These are phyloP conservation scores for Podosphaera fusca DNA, from an alignment of 2,329 filamentous ascomycete species.

Conservation along the genomic window DNA sequence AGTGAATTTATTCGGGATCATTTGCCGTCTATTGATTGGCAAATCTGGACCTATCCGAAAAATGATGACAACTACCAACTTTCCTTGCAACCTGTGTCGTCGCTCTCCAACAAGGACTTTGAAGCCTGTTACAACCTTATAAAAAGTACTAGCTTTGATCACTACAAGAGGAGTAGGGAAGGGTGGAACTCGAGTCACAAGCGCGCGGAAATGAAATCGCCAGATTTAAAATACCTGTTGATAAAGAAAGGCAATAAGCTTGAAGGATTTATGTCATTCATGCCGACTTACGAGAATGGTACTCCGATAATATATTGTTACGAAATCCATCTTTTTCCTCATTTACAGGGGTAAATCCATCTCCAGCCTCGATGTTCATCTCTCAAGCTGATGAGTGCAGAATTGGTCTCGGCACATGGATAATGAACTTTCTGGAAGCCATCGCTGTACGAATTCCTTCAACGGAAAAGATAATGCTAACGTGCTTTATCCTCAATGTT, in stretches of 20 bases:
- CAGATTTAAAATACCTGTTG: conserved; percentile 45
- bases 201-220: conserved; percentile 41
- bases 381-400: conserved; percentile 16
- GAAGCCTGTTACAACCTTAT: conserved; percentile 32
- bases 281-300: conserved; percentile 46
- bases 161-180: conserved; percentile 36
- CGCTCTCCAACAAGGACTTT: conserved; percentile 23
- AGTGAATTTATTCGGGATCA: too few relatives aligned
- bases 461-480: conserved; percentile 48
- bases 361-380: neutral
- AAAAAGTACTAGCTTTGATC: conserved; percentile 35
- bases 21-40: conserved; percentile 2
- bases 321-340: conserved; percentile 43
- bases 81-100: conserved; percentile 19
- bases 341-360: conserved; percentile 27
- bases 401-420: conserved; percentile 35
- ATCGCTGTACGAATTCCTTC: conserved; percentile 29
- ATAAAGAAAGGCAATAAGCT: conserved; percentile 23
- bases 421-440: conserved; percentile 32
- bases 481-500: conserved; percentile 41
- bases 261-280: conserved; percentile 38
- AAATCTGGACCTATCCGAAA: conserved; percentile 27
- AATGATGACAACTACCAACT: conserved; percentile 22
- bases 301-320: conserved; percentile 53
- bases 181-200: conserved; percentile 44